Evolutionary conservation across 768 basidiomycete genomes (phyloP).

Genomic region (Boletellus ananas): DNA sequence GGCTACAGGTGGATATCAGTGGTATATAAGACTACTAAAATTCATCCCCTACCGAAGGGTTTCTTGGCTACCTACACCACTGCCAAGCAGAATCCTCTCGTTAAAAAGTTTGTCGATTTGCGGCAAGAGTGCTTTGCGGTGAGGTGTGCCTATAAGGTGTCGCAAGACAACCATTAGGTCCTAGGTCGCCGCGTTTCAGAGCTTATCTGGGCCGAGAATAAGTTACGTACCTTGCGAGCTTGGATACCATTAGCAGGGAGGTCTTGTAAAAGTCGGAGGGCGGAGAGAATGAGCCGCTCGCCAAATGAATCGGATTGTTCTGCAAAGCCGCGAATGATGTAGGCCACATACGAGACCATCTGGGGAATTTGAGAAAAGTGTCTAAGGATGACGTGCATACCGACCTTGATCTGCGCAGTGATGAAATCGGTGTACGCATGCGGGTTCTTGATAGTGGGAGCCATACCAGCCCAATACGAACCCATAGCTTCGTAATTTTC

Average conservation of each 20-base stretch:
- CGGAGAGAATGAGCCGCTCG: constrained; percentile 74
- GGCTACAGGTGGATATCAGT: constrained; percentile 39
- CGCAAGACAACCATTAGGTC: constrained; percentile 91
- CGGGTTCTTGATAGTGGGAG: constrained; percentile 68
- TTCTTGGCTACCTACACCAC: constrained; percentile 79
- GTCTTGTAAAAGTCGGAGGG: constrained; percentile 87
- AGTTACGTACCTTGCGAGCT: constrained; percentile 63
- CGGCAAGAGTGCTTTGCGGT: constrained; percentile 72
- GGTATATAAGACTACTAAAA: not conserved
- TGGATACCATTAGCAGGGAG: constrained; percentile 83
- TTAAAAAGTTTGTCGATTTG: constrained; percentile 89
- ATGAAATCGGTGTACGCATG: constrained; percentile 79
- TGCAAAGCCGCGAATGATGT: constrained; percentile 71
- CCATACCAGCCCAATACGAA: constrained; percentile 77
- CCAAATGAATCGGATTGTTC: constrained; percentile 70
- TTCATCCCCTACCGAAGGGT: constrained; percentile 58
- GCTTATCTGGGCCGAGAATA: not conserved
- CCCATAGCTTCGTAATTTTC: constrained; percentile 80
- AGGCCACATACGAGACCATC: constrained; percentile 91
- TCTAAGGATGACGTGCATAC: not conserved
- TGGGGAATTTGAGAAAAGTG: constrained; percentile 29
- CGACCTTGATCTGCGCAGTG: constrained; percentile 86
- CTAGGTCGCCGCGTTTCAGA: constrained; percentile 35
- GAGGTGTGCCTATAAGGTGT: constrained; percentile 77
- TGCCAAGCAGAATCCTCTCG: constrained; percentile 85